Percentiles rank a stretch among this genome's conserved stretches.
Evolutionary conservation across 257 asterid species (phyloP).

Genomic region (Solanum pinnatisectum): DNA sequence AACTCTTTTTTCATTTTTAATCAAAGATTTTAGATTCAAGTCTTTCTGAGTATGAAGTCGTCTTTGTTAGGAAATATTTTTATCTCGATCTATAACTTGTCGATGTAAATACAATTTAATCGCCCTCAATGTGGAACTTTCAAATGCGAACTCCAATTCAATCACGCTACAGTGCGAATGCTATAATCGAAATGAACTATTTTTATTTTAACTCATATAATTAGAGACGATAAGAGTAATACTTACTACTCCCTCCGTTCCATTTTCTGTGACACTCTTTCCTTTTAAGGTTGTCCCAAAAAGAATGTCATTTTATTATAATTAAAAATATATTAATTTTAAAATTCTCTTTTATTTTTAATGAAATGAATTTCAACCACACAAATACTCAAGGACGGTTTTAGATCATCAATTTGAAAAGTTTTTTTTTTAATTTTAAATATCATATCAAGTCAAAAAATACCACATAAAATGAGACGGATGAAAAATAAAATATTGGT

Average conservation of each 20-base stretch:
- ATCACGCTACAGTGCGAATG: too few species aligned
- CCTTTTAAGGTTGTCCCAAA: accelerated
- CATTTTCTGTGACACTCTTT: not conserved
- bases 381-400: accelerated
- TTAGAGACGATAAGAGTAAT: not conserved
- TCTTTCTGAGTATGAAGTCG: accelerated
- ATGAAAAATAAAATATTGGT: too few species aligned
- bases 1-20: accelerated
- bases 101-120: too few species aligned
- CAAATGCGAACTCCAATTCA: too few species aligned
- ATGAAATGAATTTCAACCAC: too few species aligned
- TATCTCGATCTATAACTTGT: accelerated
- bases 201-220: too few species aligned
- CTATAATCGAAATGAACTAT: too few species aligned
- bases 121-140: accelerated
- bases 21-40: accelerated
- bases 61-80: accelerated
- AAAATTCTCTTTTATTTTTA: not conserved
- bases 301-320: too few species aligned
- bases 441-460: accelerated
- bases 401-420: too few species aligned
- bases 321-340: too few species aligned
- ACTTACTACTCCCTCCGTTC: too few species aligned
- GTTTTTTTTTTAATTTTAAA: too few species aligned
- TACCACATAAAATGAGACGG: not conserved